Evolutionary conservation across 139 green algal genomes (phyloP), one percentile per base, ranked within the genome.

Genomic region (Auxenochlorella protothecoides): DNA sequence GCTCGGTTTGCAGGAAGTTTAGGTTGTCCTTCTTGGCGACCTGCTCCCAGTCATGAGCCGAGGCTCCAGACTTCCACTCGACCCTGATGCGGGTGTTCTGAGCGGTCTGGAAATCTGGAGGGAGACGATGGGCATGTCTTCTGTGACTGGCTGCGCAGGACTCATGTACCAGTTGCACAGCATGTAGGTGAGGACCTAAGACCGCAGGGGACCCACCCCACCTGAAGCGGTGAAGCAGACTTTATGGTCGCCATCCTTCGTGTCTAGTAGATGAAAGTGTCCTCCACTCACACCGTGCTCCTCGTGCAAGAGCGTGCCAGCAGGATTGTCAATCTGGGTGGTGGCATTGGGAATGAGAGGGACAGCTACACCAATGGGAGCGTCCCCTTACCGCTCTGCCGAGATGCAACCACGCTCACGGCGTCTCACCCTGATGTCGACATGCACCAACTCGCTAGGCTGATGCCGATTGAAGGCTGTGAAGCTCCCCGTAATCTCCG

Each of bases 1-100:
- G 80, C 82, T 96, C 90, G 53, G 90, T 85, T 6, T 83, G 83
- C 53, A 97, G 84, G 15, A 71, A 74, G 69, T 97, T 87, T 60
- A 97, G 72, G 76, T 97, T 93, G 68, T 97, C 91, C 79, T 93
- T 93, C 84, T 97, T 97, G 16, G 92, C 92, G 12, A 97, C 87
- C 53, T 62, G 66, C 66, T 92, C 85, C 92, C 92, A 97, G 76
- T 97, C 85, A 8, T 79, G 73, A 10, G 91, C 92, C 10, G 84
- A 85, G 2, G 94, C 87, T 0, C 93, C 93, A 3, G 83, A 88
- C 59, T 83, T 87, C 92, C 92, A 98, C 57, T 95, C 87, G n/a
- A 98, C 71, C 53, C 75, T 78, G 6, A 97, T 74, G 66, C 87
- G 87, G 1, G 87, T 85, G 53, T 76, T 72, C 44, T 84, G 76